Base-by-base conservation (phyloP, 2,329 filamentous ascomycete species). In the Alternaria ventricosa region DNA sequence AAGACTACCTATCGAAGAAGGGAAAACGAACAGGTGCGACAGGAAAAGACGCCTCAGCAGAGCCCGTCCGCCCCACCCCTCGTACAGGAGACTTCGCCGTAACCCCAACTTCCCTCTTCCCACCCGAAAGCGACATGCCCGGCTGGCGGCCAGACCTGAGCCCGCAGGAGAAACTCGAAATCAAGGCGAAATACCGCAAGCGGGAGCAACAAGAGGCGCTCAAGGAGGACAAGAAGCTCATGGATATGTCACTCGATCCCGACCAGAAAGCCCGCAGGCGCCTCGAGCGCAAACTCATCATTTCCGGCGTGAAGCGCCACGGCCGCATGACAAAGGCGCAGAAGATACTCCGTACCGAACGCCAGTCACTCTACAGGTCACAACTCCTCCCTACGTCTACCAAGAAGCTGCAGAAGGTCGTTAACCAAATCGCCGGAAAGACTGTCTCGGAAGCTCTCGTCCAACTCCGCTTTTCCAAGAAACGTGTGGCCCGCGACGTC, bases 391-490 rank as follows among this genome's bases (percentile, higher is more conserved):
- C 94, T 73, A 97, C 96, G 3, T 93, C 90, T 53, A 85, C 92
- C 68, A 99, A 99, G 88, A 99, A 99, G 84, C 86, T 99, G 59
- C 90, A 91, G 56, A 90, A 92, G 73, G 83, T 99, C 54, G 90
- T 95, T 23, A 89, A 91, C 59, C 96, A 98, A 83, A 96, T 99
- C 75, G 87, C 89, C 3, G 96, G 96, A 70, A 98, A 97, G 87
- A 90, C 90, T n/a, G 85, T 99, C 65, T 93, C 96, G 61, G 94
- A 99, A 36, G 96, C 96, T 13, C 92, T 98, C 70, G 83, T 92
- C 58, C 96, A 99, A 85, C 97, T 99, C 93, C 88, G 90, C 60
- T 98, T 95, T 84, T 95, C 91, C 80, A 93, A 93, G 85, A 99
- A 99, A 88, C 95, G 94, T 84, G 92, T 91, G 67, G 92, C 95